Evolutionary conservation across 164 flowering plant species (phyloP), one percentile per base, ranked within the genome.

Genomic region (Vitis rotundifolia): DNA sequence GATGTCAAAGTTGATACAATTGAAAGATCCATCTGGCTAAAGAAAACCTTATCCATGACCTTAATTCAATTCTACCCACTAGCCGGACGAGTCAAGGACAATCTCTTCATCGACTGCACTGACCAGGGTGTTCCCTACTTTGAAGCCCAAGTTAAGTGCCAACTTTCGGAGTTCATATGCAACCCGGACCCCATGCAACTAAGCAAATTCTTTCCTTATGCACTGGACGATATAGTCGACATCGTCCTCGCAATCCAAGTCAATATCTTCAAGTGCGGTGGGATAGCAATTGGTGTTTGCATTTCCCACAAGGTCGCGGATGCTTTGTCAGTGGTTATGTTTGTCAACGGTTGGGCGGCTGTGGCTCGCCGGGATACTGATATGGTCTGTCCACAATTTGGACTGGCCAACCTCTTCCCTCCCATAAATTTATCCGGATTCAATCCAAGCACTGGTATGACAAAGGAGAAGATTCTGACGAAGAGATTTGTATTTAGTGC

Each of bases 221-320:
- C 11, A 8, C 37, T 26, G 9, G 61, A 61, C n/a, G 66, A 26
- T n/a, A 9, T 14, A 9, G 6, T 16, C 26, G 66, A 63, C 6
- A 11, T 64, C 2, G 15, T 66, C 5, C 14, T 80, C 1, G 82
- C 73, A 0, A 53, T 85, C 52, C 88, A 85, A 62, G 68, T 76
- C 64, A 87, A 70, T 68, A 4, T 64, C 49, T 84, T 87, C 50
- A 74, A 70, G 6, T 78, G 81, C 15, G 88, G 88, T 1, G 90
- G 88, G 5, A 26, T 78, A 0, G 80, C 68, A 0, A 22, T 86
- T 16, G 75, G 80, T 26, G 14, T 78, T 0, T 69, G 79, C 54
- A 19, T 82, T 0, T 77, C 86, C 1, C 90, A 86, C 69, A 80
- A 74, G 76, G 15, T 79, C 9, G 71, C 63, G 0, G 88, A 87